Conservation (phyloP, 495 filamentous ascomycete genomes). For the Aspergillus mulundensis region DNA sequence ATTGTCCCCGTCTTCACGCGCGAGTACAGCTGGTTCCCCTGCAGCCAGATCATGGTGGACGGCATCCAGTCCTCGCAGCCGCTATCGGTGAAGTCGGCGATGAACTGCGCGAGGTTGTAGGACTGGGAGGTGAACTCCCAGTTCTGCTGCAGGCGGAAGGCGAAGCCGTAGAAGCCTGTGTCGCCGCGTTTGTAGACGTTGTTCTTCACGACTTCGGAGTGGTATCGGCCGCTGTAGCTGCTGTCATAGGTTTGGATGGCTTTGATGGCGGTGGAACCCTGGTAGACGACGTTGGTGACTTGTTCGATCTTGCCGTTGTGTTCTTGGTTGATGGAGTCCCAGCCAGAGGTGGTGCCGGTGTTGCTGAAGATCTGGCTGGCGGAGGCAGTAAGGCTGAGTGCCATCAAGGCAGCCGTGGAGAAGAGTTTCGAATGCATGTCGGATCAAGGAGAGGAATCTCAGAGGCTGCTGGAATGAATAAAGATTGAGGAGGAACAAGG, state of each 20-base stretch:
- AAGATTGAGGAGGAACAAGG: too few relatives aligned
- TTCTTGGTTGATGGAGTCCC: slow-evolving; percentile 44
- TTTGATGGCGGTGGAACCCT: slow-evolving; percentile 45
- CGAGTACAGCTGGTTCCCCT: slow-evolving; percentile 42
- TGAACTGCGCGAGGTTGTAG: slow-evolving; percentile 55
- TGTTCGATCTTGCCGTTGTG: slow-evolving; percentile 40
- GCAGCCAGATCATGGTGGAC: slow-evolving; percentile 49
- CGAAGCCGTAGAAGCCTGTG: slow-evolving; percentile 53
- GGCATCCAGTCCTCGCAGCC: slow-evolving; percentile 53
- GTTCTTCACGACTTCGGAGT: slow-evolving; percentile 49
- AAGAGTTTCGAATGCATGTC: neutral
- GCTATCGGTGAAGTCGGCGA: slow-evolving; percentile 47
- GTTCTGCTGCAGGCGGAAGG: slow-evolving; percentile 45
- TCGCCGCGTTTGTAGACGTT: slow-evolving; percentile 48
- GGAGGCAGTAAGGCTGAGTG: neutral
- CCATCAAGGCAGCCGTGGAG: neutral
- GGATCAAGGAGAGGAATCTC: too few relatives aligned
- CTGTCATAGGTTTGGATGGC: slow-evolving; percentile 50
- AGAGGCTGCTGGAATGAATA: too few relatives aligned
- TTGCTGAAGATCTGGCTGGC: slow-evolving; percentile 46
- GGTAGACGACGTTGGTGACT: slow-evolving; percentile 43
- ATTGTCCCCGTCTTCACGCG: slow-evolving; percentile 45
- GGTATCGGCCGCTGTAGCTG: slow-evolving; percentile 47
- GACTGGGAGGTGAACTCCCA: slow-evolving; percentile 50
- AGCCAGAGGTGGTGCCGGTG: slow-evolving; percentile 46